Conservation (phyloP, 163 green algal species). For the Chlorella variabilis region DNA sequence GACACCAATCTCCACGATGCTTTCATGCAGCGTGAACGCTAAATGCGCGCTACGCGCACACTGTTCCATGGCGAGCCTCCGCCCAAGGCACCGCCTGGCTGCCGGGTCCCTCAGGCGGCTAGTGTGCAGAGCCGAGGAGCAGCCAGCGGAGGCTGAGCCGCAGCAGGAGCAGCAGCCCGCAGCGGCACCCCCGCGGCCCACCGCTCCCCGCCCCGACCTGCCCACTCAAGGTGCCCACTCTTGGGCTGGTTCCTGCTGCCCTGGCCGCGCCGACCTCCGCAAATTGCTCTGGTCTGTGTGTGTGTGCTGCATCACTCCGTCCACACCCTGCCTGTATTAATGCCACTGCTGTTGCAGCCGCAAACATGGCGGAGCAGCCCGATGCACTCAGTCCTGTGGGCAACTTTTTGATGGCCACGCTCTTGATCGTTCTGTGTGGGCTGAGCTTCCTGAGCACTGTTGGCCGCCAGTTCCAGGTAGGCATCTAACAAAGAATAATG, state of each 20-base stretch:
- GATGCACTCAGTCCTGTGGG: slow-evolving; percentile 12
- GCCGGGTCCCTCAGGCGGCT: not conserved
- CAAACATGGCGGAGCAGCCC: not conserved
- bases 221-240: not conserved
- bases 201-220: not conserved
- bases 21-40: no score
- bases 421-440: slow-evolving; percentile 23
- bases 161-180: not conserved
- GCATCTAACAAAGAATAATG: no score
- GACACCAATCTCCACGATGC: no score
- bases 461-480: slow-evolving; percentile 22
- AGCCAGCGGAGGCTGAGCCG: not conserved
- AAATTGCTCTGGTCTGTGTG: no score
- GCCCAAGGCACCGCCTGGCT: not conserved
- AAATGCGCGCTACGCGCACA: not conserved
- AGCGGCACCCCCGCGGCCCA: not conserved
- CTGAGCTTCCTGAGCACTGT: slow-evolving; percentile 14
- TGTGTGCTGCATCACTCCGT: no score
- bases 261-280: no score
- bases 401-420: slow-evolving; percentile 11
- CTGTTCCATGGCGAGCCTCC: not conserved
- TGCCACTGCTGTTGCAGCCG: no score
- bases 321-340: no score
- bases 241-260: no score
- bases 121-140: not conserved